Conservation (phyloP, 1,139 yeast species). For the Blastobotrys ciferrii region DNA sequence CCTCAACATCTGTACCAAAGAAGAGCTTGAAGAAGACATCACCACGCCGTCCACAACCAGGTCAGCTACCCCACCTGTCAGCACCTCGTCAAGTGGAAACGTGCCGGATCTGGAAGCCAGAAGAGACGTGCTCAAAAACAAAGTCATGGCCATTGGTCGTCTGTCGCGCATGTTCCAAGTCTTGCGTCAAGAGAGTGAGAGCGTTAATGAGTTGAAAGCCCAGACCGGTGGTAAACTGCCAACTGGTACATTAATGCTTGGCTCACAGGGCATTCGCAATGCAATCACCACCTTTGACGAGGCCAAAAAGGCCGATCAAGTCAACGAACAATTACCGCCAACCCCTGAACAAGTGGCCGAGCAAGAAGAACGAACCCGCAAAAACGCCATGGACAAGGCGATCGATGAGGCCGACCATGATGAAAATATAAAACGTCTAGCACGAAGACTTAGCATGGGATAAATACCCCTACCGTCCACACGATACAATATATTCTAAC, state of each 20-base stretch:
- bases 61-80: not conserved
- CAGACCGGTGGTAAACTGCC: slow-evolving; percentile 74
- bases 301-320: slow-evolving; percentile 76
- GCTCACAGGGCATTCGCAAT: slow-evolving; percentile 72
- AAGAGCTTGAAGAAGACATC: slow-evolving; percentile 75
- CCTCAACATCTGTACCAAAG: slow-evolving; percentile 91
- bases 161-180: slow-evolving; percentile 92
- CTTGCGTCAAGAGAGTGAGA: slow-evolving; percentile 84
- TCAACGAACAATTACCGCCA: slow-evolving; percentile 92
- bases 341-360: slow-evolving; percentile 53
- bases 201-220: slow-evolving; percentile 74
- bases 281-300: slow-evolving; percentile 78
- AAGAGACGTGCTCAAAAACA: slow-evolving; percentile 71
- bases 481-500: not conserved
- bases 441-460: slow-evolving; percentile 32
- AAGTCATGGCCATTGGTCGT: slow-evolving; percentile 91
- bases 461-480: not conserved
- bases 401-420: slow-evolving; percentile 43
- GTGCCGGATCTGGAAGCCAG: slow-evolving; percentile 38
- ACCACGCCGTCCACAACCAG: slow-evolving; percentile 10
- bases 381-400: slow-evolving; percentile 45
- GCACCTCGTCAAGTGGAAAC: not conserved
- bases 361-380: slow-evolving; percentile 46
- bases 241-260: slow-evolving; percentile 81
- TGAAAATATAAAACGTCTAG: slow-evolving; percentile 35